Conservation (phyloP, 139 green algal species). For the Chloropicon primus region DNA sequence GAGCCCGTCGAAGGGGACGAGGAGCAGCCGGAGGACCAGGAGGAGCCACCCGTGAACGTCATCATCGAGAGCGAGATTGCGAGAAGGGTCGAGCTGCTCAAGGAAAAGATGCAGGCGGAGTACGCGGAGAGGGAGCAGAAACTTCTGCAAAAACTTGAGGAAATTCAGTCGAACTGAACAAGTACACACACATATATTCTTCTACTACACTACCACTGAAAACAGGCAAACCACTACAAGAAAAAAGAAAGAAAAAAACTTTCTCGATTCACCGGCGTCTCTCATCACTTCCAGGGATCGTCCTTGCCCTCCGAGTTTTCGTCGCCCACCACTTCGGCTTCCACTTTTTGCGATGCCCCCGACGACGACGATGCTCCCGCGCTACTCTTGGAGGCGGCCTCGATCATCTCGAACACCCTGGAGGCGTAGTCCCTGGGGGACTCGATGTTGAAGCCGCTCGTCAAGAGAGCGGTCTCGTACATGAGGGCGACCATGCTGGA, state of each 20-base stretch:
- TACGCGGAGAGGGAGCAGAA: background rate
- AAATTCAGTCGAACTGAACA: background rate
- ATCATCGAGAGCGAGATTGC: background rate
- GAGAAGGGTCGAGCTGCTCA: background rate
- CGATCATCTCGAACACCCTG: slow-evolving; percentile 10
- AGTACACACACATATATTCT: too few relatives aligned
- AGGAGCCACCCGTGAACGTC: background rate
- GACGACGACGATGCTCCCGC: too few relatives aligned
- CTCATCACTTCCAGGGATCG: background rate
- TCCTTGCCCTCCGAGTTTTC: background rate
- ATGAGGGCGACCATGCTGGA: background rate
- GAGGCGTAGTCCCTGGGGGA: slow-evolving; percentile 3
- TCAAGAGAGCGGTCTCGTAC: slow-evolving; percentile 4
- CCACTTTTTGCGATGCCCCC: background rate
- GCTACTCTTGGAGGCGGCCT: background rate
- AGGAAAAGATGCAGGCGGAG: background rate
- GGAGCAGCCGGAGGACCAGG: too few relatives aligned
- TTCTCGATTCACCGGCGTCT: too few relatives aligned
- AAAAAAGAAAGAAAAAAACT: background rate
- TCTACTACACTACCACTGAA: too few relatives aligned
- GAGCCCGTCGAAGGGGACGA: background rate
- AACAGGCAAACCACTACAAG: too few relatives aligned
- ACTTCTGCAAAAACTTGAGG: background rate
- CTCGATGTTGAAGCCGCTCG: slow-evolving; percentile 1
- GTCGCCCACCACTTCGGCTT: background rate